A percentile compares a stretch with the other conserved stretches of the same genome.
These are phyloP conservation scores for Ehretia macrophylla DNA, from an alignment of 257 asterid species.

Conservation along the genomic window DNA sequence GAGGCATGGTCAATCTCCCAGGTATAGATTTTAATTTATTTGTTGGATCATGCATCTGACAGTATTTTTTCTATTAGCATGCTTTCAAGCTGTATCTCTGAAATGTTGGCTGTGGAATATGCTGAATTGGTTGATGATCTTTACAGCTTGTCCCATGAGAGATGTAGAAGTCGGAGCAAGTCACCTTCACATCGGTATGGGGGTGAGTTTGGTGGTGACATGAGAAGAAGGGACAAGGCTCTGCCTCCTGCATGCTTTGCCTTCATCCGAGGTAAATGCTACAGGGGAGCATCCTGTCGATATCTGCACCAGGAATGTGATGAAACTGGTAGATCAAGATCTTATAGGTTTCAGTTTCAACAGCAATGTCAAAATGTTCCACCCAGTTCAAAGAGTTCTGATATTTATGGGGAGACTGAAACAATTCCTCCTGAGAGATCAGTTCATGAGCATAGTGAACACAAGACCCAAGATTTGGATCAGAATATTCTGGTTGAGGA, in stretches of 20 bases:
- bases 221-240: conserved; percentile 45
- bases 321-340: conserved; percentile 48
- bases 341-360: conserved; percentile 41
- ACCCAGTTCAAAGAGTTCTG: neutral
- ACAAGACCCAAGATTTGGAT: conserved; percentile 28
- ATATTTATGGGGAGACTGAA: conserved; percentile 30
- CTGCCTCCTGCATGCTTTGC: conserved; percentile 54
- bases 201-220: conserved; percentile 37
- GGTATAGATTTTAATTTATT: conserved; percentile 31
- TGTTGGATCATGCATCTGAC: neutral
- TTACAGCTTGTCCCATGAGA: conserved; percentile 72
- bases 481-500: conserved; percentile 25
- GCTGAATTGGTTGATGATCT: conserved; percentile 13
- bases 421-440: conserved; percentile 15
- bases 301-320: conserved; percentile 57
- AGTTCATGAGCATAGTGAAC: conserved; percentile 27
- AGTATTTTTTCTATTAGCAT: conserved; percentile 2
- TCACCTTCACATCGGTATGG: conserved; percentile 55
- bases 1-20: conserved; percentile 67
- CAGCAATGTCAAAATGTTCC: conserved; percentile 36
- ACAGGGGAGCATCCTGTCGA: conserved; percentile 79
- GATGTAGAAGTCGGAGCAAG: conserved; percentile 66
- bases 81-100: conserved; percentile 2
- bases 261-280: conserved; percentile 71
- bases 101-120: conserved; percentile 6